phyloP scores from a whole-genome alignment of 495 filamentous ascomycete genomes.

The Xylaria cubensis region DNA sequence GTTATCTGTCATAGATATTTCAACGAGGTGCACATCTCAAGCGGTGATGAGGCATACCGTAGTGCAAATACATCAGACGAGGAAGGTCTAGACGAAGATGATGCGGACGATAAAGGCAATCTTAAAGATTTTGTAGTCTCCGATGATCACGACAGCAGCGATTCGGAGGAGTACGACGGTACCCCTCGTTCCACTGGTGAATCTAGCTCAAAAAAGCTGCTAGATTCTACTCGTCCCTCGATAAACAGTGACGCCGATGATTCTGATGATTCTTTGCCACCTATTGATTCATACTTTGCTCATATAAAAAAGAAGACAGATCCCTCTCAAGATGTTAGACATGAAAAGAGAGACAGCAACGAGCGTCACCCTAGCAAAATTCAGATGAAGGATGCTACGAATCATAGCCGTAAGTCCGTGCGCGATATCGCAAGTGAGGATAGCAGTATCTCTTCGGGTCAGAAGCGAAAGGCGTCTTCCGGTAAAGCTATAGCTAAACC shows the following conservation, averaged over 20 bases:
- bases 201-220: background rate
- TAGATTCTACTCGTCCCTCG: background rate
- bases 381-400: background rate
- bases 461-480: constrained; percentile 32
- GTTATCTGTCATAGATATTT: constrained; percentile 79
- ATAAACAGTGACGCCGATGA: background rate
- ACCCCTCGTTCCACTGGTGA: background rate
- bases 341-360: background rate
- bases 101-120: constrained; percentile 52
- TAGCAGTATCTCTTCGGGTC: background rate
- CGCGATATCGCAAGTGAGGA: background rate
- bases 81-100: constrained; percentile 49
- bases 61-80: constrained; percentile 43
- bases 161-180: constrained; percentile 27
- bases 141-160: constrained; percentile 52
- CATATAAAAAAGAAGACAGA: constrained; percentile 9
- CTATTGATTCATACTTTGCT: background rate
- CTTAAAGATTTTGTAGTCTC: constrained; percentile 65
- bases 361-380: background rate
- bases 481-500: constrained; percentile 26
- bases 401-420: background rate
- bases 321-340: background rate
- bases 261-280: constrained; percentile 26
- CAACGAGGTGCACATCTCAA: constrained; percentile 72
- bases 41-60: constrained; percentile 39